Percentiles rank a stretch among this genome's conserved stretches.
phyloP scores from a whole-genome alignment of 176 grass and related monocot genomes.

The Eragrostis nindensis region DNA sequence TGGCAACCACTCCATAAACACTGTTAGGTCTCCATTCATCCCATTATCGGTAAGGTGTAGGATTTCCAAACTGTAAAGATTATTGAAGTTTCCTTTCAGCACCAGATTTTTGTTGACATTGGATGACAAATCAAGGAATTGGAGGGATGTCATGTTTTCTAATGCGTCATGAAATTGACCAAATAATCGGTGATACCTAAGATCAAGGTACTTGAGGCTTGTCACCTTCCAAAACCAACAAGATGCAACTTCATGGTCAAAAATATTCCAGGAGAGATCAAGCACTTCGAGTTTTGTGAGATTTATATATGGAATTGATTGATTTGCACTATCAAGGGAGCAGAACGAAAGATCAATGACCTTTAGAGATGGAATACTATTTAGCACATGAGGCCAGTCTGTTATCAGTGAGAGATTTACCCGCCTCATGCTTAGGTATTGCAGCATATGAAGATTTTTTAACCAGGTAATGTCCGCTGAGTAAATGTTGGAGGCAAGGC shows the following conservation, averaged over 20 bases:
- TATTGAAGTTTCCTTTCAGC: background rate
- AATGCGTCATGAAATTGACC: constrained; percentile 6
- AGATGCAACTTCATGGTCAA: background rate
- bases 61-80: constrained; percentile 32
- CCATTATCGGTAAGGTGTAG: background rate
- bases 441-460: background rate
- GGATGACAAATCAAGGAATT: background rate
- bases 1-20: background rate
- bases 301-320: background rate
- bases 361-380: background rate
- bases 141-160: constrained; percentile 10
- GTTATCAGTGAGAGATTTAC: background rate
- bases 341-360: background rate
- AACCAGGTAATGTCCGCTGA: background rate
- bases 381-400: background rate
- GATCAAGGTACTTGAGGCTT: background rate
- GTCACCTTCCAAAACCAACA: constrained; percentile 4
- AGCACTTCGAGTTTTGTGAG: background rate
- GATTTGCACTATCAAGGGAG: background rate
- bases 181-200: background rate
- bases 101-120: background rate
- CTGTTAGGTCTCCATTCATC: background rate
- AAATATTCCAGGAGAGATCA: background rate
- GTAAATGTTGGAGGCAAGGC: background rate
- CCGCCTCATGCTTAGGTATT: background rate